These are phyloP conservation scores for Tetrastigma voinierianum DNA, from an alignment of 164 flowering plant genomes.

Conservation along the genomic window DNA sequence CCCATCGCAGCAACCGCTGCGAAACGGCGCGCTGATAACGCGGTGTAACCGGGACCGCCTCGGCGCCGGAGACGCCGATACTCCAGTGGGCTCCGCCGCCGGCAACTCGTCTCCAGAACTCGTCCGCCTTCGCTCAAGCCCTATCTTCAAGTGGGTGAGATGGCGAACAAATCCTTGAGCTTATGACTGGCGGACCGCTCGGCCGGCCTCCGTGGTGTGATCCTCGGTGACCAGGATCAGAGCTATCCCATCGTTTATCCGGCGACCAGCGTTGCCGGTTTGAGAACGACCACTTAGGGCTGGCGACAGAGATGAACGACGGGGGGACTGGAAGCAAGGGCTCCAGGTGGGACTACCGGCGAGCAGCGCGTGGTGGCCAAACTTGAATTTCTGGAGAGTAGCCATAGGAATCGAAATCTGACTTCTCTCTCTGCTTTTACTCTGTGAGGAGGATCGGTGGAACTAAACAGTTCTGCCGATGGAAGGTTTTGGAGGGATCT, in stretches of 20 bases:
- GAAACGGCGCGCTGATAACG: slow-evolving; percentile 45
- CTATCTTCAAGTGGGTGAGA: slow-evolving; percentile 40
- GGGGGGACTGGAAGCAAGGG: slow-evolving; percentile 71
- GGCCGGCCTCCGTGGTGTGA: slow-evolving; percentile 17
- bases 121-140: slow-evolving; percentile 3
- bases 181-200: slow-evolving; percentile 31
- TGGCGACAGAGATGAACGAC: slow-evolving; percentile 75
- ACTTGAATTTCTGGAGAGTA: slow-evolving; percentile 78
- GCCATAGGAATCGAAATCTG: slow-evolving; percentile 31
- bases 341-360: slow-evolving; percentile 61
- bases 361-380: slow-evolving; percentile 86
- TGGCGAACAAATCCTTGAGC: slow-evolving; percentile 73
- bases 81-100: slow-evolving; percentile 2
- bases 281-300: slow-evolving; percentile 73
- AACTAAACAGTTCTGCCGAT: background rate
- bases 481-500: background rate
- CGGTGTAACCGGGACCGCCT: slow-evolving; percentile 15
- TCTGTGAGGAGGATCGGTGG: too few species aligned
- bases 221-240: slow-evolving; percentile 8
- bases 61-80: slow-evolving; percentile 13
- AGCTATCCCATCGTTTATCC: slow-evolving; percentile 21
- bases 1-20: slow-evolving; percentile 64
- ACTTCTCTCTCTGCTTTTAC: too few species aligned
- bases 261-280: slow-evolving; percentile 31
- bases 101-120: slow-evolving; percentile 12